A percentile compares a stretch with the other conserved stretches of the same genome.
phyloP scores from a whole-genome alignment of 2,329 filamentous ascomycete species.

The Aspergillus sclerotialis region DNA sequence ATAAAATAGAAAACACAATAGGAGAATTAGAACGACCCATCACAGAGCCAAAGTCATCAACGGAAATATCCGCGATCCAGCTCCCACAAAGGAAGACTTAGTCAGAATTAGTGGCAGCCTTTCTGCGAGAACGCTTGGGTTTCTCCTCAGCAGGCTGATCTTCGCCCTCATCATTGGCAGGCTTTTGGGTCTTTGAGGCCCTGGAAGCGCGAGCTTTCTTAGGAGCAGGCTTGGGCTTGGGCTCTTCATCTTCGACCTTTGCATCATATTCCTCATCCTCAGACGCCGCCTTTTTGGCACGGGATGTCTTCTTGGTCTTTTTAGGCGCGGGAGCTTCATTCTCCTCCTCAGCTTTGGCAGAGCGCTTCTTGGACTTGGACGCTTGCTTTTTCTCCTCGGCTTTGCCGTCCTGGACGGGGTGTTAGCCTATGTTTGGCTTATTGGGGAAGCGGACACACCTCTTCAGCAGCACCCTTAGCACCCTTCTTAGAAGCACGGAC shows the following conservation, averaged over 20 bases:
- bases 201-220: slow-evolving; percentile 18
- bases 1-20: too few relatives aligned
- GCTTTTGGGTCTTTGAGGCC: slow-evolving; percentile 4
- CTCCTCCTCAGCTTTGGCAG: background rate
- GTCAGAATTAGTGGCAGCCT: background rate
- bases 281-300: slow-evolving; percentile 9
- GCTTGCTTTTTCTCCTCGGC: slow-evolving; percentile 8
- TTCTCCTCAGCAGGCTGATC: slow-evolving; percentile 12
- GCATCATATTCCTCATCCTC: slow-evolving; percentile 1
- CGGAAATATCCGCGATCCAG: too few relatives aligned
- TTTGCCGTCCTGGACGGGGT: slow-evolving; percentile 6
- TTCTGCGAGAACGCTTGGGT: slow-evolving; percentile 17
- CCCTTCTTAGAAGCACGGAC: slow-evolving; percentile 29
- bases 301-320: slow-evolving; percentile 7
- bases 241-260: slow-evolving; percentile 6
- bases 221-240: slow-evolving; percentile 8
- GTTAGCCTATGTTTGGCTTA: slow-evolving; percentile 7
- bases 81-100: too few relatives aligned
- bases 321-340: slow-evolving; percentile 9
- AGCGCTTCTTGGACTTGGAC: slow-evolving; percentile 11
- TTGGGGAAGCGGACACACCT: slow-evolving; percentile 12
- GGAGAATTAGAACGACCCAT: too few relatives aligned
- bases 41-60: too few relatives aligned
- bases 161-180: slow-evolving; percentile 9
- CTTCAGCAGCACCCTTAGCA: slow-evolving; percentile 18